Evolutionary conservation across 768 basidiomycete genomes (phyloP).

Genomic region (Erythrobasidium yunnanense): DNA sequence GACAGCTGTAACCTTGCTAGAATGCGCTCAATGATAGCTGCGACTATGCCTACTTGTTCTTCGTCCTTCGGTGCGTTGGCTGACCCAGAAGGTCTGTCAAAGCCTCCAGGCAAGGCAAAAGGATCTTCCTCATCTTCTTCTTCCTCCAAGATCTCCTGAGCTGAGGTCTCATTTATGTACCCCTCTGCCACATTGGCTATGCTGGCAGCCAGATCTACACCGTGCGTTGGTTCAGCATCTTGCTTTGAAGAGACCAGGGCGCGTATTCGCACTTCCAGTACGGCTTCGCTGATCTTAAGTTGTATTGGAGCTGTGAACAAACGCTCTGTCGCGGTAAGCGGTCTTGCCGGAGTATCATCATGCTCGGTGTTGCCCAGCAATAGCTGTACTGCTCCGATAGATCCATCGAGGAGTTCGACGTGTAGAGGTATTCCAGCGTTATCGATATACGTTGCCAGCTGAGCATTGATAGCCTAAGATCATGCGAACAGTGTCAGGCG

Average conservation of each 20-base stretch:
- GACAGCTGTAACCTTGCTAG: conserved; percentile 70
- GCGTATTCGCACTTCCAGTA: neutral
- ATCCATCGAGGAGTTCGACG: neutral
- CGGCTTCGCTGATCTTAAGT: neutral
- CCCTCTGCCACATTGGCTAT: conserved; percentile 5
- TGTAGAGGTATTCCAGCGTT: neutral
- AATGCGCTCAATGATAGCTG: conserved; percentile 65
- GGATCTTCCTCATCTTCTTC: conserved; percentile 1
- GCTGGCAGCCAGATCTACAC: neutral
- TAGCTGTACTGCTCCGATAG: neutral
- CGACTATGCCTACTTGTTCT: conserved; percentile 66
- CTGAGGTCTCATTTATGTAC: conserved; percentile 1
- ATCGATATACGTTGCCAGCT: neutral
- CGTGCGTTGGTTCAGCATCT: neutral
- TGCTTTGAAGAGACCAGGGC: neutral
- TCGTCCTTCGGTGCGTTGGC: conserved; percentile 18
- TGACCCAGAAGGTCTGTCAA: conserved; percentile 35
- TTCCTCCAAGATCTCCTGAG: neutral
- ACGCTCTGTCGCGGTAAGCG: conserved; percentile 6
- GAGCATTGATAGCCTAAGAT: conserved; percentile 4
- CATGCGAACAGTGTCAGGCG: neutral
- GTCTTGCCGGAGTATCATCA: neutral
- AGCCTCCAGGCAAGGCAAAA: conserved; percentile 20
- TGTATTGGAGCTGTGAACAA: conserved; percentile 16
- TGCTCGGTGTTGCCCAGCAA: neutral